Conservation (phyloP, 192 early-diverging fungal genomes). For the Gryganskiella cystojenkinii region DNA sequence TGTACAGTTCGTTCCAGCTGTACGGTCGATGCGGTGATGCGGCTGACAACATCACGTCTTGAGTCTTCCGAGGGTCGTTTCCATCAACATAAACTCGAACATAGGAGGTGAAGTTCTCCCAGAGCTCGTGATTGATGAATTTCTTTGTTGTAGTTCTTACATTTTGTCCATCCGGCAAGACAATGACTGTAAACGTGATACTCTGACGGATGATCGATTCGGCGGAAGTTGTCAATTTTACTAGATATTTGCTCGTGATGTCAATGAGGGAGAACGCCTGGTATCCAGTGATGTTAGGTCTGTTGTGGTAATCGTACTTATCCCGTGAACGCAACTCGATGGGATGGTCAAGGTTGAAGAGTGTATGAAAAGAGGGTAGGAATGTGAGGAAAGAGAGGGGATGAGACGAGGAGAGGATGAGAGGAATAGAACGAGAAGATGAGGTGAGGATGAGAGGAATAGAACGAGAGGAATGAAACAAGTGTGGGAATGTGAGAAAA, state of each 20-base stretch:
- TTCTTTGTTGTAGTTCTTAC: slow-evolving; percentile 5
- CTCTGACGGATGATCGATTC: slow-evolving; percentile 5
- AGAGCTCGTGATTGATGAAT: slow-evolving; percentile 4
- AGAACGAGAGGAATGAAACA: no score
- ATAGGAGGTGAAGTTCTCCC: slow-evolving; percentile 9
- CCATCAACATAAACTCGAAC: background rate
- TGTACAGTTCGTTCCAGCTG: background rate
- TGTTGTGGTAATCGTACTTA: background rate
- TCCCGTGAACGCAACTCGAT: slow-evolving; percentile 1
- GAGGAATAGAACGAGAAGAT: background rate
- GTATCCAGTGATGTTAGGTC: slow-evolving; percentile 18
- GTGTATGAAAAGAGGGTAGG: slow-evolving; percentile 14
- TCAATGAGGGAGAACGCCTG: slow-evolving; percentile 16
- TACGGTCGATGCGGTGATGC: background rate
- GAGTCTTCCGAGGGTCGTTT: background rate
- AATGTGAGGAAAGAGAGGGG: background rate
- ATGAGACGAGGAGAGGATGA: background rate
- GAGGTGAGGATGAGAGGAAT: no score
- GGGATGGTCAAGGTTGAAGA: slow-evolving; percentile 16
- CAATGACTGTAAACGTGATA: background rate
- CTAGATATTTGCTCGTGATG: slow-evolving; percentile 17
- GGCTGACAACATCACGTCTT: background rate
- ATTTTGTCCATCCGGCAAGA: slow-evolving; percentile 11
- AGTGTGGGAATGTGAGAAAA: no score
- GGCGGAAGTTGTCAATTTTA: slow-evolving; percentile 6